Evolutionary conservation across 805 yeast species (phyloP).

Genomic region (Metschnikowia santaceciliae): DNA sequence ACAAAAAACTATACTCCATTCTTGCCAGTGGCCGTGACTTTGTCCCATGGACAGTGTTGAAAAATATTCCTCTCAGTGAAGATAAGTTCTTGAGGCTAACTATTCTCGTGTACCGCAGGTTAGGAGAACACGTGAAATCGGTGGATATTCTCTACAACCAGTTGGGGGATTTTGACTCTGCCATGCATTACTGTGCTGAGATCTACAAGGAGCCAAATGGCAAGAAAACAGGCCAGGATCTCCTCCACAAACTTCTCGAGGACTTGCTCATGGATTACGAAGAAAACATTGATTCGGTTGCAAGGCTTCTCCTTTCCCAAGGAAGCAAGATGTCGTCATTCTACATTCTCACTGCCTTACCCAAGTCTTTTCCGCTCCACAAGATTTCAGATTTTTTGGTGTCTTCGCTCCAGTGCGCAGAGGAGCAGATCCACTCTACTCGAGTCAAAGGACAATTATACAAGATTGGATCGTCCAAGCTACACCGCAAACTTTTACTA

Average conservation of each 20-base stretch:
- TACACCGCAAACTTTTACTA: conserved; percentile 40
- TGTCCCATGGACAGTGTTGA: conserved; percentile 35
- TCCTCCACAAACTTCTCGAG: conserved; percentile 50
- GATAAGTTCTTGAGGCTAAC: conserved; percentile 41
- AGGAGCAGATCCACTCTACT: conserved; percentile 36
- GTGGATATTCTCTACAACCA: conserved; percentile 58
- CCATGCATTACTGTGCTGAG: conserved; percentile 57
- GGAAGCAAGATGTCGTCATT: conserved; percentile 47
- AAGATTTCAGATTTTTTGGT: conserved; percentile 43
- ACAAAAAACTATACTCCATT: conserved; percentile 31
- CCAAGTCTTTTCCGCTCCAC: conserved; percentile 45
- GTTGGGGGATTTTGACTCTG: conserved; percentile 51
- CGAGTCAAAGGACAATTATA: conserved; percentile 46
- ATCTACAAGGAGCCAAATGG: conserved; percentile 37
- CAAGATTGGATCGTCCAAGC: conserved; percentile 50
- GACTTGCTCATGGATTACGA: conserved; percentile 40
- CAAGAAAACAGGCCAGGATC: conserved; percentile 34
- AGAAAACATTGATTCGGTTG: conserved; percentile 34
- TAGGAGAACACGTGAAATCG: conserved; percentile 60
- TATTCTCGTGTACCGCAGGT: conserved; percentile 53
- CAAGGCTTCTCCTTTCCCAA: conserved; percentile 38
- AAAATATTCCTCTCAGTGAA: conserved; percentile 30
- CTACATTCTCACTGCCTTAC: conserved; percentile 48
- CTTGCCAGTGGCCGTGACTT: conserved; percentile 30
- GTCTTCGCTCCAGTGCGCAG: conserved; percentile 39